Conservation (phyloP, 129 eudicot genomes). For the Chrysanthemum makinoi region DNA sequence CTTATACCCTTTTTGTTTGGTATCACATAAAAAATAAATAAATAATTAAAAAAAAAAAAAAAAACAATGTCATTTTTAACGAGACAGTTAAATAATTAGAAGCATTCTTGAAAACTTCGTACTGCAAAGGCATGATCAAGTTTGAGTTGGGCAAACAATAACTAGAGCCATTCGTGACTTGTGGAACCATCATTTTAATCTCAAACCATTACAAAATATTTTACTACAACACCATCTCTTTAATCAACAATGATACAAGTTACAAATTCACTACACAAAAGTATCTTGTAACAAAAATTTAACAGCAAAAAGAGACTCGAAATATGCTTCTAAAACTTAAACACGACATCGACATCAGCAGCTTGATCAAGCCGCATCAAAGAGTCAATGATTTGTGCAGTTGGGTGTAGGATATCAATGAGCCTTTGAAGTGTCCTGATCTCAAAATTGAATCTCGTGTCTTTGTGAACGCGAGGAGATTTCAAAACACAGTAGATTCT, state of each 20-base stretch:
- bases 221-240: constrained; percentile 19
- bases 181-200: constrained; percentile 6
- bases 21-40: too few relatives aligned
- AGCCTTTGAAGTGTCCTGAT: constrained; percentile 92
- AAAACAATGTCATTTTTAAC: too few relatives aligned
- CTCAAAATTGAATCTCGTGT: constrained; percentile 91
- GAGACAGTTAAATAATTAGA: too few relatives aligned
- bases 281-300: background rate
- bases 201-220: constrained; percentile 14
- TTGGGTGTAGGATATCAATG: constrained; percentile 84
- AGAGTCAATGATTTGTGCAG: constrained; percentile 89
- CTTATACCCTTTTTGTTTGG: too few relatives aligned
- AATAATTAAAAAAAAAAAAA: too few relatives aligned
- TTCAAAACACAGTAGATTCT: constrained; percentile 80
- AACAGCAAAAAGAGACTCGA: constrained; percentile 17
- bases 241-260: constrained; percentile 21
- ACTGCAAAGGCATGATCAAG: too few relatives aligned
- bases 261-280: background rate
- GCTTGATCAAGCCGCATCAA: constrained; percentile 92
- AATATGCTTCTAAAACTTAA: constrained; percentile 57
- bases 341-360: constrained; percentile 94
- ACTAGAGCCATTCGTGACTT: background rate
- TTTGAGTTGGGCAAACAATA: background rate
- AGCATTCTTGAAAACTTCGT: too few relatives aligned
- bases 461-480: constrained; percentile 98